Evolutionary conservation across 495 filamentous ascomycete genomes (phyloP).

Genomic region (Hypoxylon crocopeplum): DNA sequence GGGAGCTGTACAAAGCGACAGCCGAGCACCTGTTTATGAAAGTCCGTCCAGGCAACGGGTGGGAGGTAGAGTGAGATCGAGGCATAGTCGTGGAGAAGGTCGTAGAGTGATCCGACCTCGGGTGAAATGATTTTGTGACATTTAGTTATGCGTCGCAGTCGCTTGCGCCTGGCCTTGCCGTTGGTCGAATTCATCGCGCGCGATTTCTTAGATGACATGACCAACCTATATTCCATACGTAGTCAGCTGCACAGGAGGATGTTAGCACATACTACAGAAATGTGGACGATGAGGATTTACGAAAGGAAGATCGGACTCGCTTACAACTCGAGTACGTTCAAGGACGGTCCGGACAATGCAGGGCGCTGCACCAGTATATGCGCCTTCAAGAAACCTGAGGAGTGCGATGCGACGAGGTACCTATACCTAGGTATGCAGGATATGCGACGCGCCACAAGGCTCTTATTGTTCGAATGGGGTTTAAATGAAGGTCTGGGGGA

Average conservation of each 20-base stretch:
- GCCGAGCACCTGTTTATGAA: constrained; percentile 48
- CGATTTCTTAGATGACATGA: constrained; percentile 2
- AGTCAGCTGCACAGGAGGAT: background rate
- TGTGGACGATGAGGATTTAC: constrained; percentile 6
- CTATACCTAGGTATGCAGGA: too few species aligned
- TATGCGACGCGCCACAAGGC: too few species aligned
- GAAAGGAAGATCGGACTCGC: too few species aligned
- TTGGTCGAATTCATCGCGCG: background rate
- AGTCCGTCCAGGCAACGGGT: constrained; percentile 57
- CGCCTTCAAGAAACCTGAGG: too few species aligned
- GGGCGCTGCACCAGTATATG: too few species aligned
- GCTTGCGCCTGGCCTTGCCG: constrained; percentile 12
- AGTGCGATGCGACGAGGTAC: too few species aligned
- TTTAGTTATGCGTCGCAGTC: constrained; percentile 1
- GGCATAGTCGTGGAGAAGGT: constrained; percentile 54
- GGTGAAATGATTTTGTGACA: constrained; percentile 37
- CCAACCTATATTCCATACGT: too few species aligned
- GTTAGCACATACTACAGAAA: background rate
- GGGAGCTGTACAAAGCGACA: constrained; percentile 46
- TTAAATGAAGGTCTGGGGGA: too few species aligned
- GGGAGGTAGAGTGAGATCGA: constrained; percentile 47
- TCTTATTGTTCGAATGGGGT: too few species aligned
- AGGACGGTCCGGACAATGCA: too few species aligned
- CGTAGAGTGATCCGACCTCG: constrained; percentile 53
- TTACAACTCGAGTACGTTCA: too few species aligned